Base-by-base conservation (phyloP, 805 yeast genomes). In the Candida maris region DNA sequence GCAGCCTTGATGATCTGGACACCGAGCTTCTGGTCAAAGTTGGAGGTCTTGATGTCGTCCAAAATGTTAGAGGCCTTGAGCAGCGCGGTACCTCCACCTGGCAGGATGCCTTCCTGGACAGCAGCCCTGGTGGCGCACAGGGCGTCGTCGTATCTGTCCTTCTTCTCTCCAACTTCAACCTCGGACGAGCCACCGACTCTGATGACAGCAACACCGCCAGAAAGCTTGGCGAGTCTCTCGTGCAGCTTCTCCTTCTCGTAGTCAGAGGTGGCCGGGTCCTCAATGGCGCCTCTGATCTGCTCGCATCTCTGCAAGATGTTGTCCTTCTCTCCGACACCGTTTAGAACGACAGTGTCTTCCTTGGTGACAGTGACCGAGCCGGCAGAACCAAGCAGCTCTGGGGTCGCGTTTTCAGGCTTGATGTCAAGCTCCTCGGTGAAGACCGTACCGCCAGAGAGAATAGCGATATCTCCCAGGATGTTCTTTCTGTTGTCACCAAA, bases 21-120 rank as follows among this genome's bases (percentile, higher is more conserved):
- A 68, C 98, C 98, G 49, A 91, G 77, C 68, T 85, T 85, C 70
- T 89, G 96, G 71, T 93, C 97, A 59, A 93, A 93, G 79, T 93
- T 93, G 23, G 73, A 83, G 45, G 85, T 76, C 64, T 79, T 72
- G 46, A 85, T 79, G 16, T 64, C 70, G 47, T 79, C 87, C 56
- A 93, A 75, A 45, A 80, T 64, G 53, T 78, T 73, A 36, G 94
- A 77, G 34, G 97, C 97, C 77, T 93, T 93, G 57, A 87, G 75
- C 59, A 93, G 75, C 40, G 98, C 98, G 50, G 97, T 87, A 70
- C 98, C 98, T 65, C 98, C 98, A 71, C 98, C 98, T 60, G 98
- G 98, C 51, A 93, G 76, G 61, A 93, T 88, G 70, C 98, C 98
- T 68, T 87, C 96, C 69, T 91, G 91, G 47, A 93, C 96, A 49